Base-by-base conservation (phyloP, 179 eudicot species). In the Sideroxylon spinosum region DNA sequence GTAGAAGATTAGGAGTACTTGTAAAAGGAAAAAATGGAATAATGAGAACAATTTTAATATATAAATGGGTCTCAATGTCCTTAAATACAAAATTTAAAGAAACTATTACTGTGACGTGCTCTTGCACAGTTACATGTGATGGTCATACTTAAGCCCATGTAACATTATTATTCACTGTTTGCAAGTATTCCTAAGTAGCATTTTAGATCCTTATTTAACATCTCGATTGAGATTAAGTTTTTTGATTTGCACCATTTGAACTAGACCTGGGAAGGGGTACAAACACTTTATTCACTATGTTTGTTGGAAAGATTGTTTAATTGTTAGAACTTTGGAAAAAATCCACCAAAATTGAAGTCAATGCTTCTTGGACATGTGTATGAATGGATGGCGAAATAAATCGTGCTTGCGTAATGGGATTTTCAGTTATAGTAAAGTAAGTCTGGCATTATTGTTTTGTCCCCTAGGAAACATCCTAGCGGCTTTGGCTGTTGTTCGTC, bases 241-340 rank as follows among this genome's bases (percentile, higher is more conserved):
- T 71, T 71, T 71, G 20, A 7, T 26, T 52, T 71, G 61, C 72
- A 68, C 61, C 44, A 71, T 53, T 50, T 25, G 75, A 52, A 71
- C 22, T 52, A 26, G 25, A 56, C 46, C 50, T 25, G 25, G 37
- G 29, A 73, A 52, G 22, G 17, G 28, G 44, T 9, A 50, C 16
- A 8, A 0, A 72, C 28, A 56, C 53, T 25, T 32, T 71, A 14
- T 48, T 72, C 48, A 26, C 26, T 72, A 55, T 53, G 76, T 14
- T 17, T 9, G 0, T 72, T 17, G 62, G 60, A 53, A 72, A 10
- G 14, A 55, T 9, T 25, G 16, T 23, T 25, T 13, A 28, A 25
- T 55, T 48, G 2, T 29, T 0, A 29, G 6, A 37, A 37, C 44
- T 6, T 14, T 10, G 22, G 25, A 17, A 10, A 17, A 10, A 37